phyloP scores from a whole-genome alignment of 345 rosid species.

The Corchorus capsularis region DNA sequence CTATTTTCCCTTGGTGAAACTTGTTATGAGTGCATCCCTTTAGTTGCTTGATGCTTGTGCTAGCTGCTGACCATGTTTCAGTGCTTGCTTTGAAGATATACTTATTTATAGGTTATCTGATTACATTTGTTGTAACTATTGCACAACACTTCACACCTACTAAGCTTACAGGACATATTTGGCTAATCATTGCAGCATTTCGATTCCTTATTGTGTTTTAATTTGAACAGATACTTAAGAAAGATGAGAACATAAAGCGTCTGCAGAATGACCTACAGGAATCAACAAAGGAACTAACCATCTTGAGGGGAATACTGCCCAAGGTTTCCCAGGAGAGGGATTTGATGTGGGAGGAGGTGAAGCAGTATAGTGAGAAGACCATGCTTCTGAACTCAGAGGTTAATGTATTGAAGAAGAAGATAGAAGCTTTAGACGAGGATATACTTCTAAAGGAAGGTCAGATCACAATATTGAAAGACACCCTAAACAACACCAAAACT shows the following conservation, averaged over 20 bases:
- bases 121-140: not conserved
- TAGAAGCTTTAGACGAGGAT: slow-evolving; percentile 76
- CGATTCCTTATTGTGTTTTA: not conserved
- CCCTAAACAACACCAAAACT: slow-evolving; percentile 46
- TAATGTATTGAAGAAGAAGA: slow-evolving; percentile 57
- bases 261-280: slow-evolving; percentile 67
- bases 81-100: not conserved
- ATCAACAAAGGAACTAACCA: slow-evolving; percentile 52
- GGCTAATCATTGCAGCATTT: not conserved
- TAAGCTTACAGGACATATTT: not conserved
- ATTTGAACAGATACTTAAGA: slow-evolving; percentile 63
- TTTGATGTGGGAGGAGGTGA: slow-evolving; percentile 79
- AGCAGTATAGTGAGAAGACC: slow-evolving; percentile 75
- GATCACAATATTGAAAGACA: slow-evolving; percentile 83
- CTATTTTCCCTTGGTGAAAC: too few species aligned
- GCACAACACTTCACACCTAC: not conserved
- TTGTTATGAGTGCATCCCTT: not conserved
- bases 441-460: slow-evolving; percentile 87
- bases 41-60: slow-evolving; percentile 16
- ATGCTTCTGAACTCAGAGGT: slow-evolving; percentile 83
- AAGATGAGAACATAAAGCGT: slow-evolving; percentile 58
- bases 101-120: not conserved
- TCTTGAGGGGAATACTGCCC: slow-evolving; percentile 53
- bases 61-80: not conserved
- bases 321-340: slow-evolving; percentile 84